phyloP scores from a whole-genome alignment of 140 eudicot species.

The Senecio squalidus region DNA sequence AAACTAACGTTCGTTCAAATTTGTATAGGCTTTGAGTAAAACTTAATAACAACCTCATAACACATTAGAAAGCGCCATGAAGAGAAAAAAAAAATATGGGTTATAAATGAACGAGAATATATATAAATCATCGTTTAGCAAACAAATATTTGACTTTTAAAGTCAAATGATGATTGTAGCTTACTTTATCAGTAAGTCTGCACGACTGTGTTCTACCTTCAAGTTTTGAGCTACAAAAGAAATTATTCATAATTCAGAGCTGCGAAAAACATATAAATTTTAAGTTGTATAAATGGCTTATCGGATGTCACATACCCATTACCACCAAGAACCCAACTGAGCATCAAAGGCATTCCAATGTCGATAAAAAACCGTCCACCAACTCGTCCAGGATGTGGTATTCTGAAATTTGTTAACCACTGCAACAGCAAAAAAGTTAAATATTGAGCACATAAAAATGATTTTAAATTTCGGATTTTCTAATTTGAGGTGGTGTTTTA shows the following conservation, averaged over 20 bases:
- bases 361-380: conserved; percentile 83
- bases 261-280: not conserved
- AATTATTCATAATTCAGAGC: not conserved
- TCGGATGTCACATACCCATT: conserved; percentile 64
- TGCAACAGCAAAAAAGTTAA: conserved; percentile 35
- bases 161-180: conserved; percentile 10
- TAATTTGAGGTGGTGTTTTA: not conserved
- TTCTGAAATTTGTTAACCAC: conserved; percentile 82
- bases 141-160: conserved; percentile 3
- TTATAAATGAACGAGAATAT: not conserved
- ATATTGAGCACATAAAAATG: not conserved
- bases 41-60: not conserved
- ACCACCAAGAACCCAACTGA: conserved; percentile 96
- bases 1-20: no score
- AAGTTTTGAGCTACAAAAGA: conserved; percentile 62
- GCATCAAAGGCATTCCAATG: conserved; percentile 90
- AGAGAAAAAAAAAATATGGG: not conserved
- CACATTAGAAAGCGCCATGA: not conserved
- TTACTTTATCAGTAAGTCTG: conserved; percentile 87
- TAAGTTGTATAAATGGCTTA: not conserved
- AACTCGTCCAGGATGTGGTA: conserved; percentile 97
- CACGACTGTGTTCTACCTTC: conserved; percentile 83
- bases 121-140: not conserved
- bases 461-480: not conserved
- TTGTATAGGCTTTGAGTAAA: not conserved